phyloP scores from a whole-genome alignment of 225 moss, liverwort and hornwort species.

The Marchantia polymorpha region DNA sequence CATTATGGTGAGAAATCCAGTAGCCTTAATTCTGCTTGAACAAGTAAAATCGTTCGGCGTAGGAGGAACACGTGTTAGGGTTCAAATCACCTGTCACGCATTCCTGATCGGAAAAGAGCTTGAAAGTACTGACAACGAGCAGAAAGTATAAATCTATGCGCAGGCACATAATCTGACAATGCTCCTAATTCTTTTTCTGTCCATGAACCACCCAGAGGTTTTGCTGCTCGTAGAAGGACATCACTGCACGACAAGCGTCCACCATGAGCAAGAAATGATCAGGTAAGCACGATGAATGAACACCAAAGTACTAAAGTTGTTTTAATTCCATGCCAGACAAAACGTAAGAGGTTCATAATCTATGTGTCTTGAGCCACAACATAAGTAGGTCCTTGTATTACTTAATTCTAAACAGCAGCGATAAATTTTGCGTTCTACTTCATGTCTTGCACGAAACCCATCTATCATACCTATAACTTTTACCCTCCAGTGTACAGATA shows the following conservation, averaged over 20 bases:
- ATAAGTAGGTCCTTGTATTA: neutral
- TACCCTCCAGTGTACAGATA: neutral
- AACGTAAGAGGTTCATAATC: neutral
- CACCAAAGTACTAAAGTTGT: neutral
- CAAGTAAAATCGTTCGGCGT: neutral
- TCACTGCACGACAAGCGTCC: slow-evolving; percentile 38
- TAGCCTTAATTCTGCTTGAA: neutral
- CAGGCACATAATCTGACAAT: slow-evolving; percentile 46
- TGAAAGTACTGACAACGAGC: slow-evolving; percentile 64
- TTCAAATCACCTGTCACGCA: slow-evolving; percentile 63
- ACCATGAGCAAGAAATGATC: neutral
- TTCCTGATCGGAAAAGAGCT: slow-evolving; percentile 74
- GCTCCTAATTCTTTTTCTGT: slow-evolving; percentile 15
- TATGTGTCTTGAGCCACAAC: neutral
- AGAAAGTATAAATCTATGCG: slow-evolving; percentile 67
- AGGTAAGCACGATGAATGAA: neutral
- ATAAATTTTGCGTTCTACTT: too few relatives aligned
- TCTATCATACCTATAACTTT: neutral
- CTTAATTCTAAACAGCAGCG: neutral
- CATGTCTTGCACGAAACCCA: neutral
- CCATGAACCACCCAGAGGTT: slow-evolving; percentile 23
- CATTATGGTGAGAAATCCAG: neutral
- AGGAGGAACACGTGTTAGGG: neutral
- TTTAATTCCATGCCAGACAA: neutral
- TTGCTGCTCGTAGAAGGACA: slow-evolving; percentile 48